phyloP scores from a whole-genome alignment of 2,329 filamentous ascomycete genomes.

The Aspergillus sojae region DNA sequence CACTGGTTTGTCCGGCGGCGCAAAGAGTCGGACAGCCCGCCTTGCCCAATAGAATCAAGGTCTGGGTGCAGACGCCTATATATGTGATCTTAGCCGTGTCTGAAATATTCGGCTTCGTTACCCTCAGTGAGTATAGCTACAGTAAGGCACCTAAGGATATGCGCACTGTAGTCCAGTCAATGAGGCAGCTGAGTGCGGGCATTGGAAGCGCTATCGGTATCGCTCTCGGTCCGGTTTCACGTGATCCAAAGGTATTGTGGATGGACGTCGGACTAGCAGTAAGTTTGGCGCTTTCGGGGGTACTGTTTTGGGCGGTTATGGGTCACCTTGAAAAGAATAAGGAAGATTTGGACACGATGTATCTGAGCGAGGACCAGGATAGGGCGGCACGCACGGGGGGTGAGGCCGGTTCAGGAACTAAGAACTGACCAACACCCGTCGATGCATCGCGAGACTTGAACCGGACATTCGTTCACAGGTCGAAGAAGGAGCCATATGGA shows the following conservation, averaged over 20 bases:
- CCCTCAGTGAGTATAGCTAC: conserved; percentile 6
- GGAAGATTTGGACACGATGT: background rate
- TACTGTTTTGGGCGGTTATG: conserved; percentile 1
- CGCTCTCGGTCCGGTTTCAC: background rate
- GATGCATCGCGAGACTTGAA: no score
- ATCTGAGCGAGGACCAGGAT: background rate
- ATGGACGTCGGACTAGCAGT: conserved; percentile 3
- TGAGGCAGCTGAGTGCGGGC: conserved; percentile 5
- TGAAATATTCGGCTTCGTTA: conserved; percentile 4
- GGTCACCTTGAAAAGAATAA: background rate
- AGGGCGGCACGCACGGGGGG: background rate
- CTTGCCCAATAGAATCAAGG: conserved; percentile 3
- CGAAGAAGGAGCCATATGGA: no score
- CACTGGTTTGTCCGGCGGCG: conserved; percentile 4
- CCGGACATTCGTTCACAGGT: no score
- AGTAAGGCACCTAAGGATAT: conserved; percentile 7
- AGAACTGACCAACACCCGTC: background rate
- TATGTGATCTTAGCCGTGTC: conserved; percentile 1
- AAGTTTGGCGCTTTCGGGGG: background rate
- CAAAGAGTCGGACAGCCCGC: conserved; percentile 1
- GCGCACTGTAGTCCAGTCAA: conserved; percentile 7
- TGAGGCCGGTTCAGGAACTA: background rate
- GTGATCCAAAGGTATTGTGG: conserved; percentile 4
- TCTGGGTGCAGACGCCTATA: conserved; percentile 7
- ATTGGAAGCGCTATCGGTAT: conserved; percentile 5